Evolutionary conservation across 2,329 filamentous ascomycete species (phyloP).

Genomic region (Pseudogymnoascus sp.): DNA sequence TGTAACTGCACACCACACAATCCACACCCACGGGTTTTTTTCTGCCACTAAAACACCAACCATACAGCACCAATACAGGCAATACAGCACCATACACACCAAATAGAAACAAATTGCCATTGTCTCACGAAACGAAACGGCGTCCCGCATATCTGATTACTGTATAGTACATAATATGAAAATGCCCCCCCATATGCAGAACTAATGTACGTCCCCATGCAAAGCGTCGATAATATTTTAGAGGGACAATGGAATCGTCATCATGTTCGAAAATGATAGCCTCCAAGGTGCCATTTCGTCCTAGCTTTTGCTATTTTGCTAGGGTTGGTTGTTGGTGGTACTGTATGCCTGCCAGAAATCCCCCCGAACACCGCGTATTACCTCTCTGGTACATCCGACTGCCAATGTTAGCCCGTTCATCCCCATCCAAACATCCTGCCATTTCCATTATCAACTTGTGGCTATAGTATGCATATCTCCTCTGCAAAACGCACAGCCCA

Average conservation of each 20-base stretch:
- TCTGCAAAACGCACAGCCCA: conserved; percentile 3
- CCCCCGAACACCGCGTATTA: not conserved
- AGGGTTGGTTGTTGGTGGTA: not conserved
- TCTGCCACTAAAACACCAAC: not conserved
- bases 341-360: not conserved
- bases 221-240: not conserved
- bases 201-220: not conserved
- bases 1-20: not conserved
- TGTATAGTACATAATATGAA: not conserved
- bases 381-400: not conserved
- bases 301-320: not conserved
- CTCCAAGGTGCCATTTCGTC: conserved; percentile 1
- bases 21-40: conserved; percentile 6
- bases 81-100: not conserved
- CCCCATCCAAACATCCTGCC: conserved; percentile 4
- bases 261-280: conserved; percentile 3
- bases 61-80: not conserved
- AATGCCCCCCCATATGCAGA: not conserved
- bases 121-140: conserved; percentile 5
- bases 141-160: conserved; percentile 7
- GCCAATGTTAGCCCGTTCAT: not conserved
- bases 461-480: not conserved
- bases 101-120: not conserved
- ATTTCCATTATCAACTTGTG: not conserved
- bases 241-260: not conserved